Evolutionary conservation across 129 eudicot genomes (phyloP).

Genomic region (Kitagawia praeruptora): DNA sequence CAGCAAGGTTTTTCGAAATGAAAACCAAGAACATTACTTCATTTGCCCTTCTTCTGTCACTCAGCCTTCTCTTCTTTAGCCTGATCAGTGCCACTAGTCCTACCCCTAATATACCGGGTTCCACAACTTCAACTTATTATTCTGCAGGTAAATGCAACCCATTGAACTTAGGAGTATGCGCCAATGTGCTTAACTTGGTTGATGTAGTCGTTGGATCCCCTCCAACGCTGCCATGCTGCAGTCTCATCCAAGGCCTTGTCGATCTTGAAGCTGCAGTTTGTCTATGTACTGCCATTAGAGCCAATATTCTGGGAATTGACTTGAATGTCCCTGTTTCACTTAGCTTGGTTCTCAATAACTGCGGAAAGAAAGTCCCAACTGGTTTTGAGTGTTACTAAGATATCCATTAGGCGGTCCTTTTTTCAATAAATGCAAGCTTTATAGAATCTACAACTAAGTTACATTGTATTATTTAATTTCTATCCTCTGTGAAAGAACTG

Average conservation of each 20-base stretch:
- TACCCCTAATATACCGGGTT: neutral
- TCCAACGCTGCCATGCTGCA: constrained; percentile 40
- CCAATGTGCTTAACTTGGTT: constrained; percentile 23
- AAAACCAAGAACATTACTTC: constrained; percentile 23
- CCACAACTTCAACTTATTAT: constrained; percentile 10
- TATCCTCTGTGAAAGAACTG: neutral
- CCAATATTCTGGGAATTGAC: constrained; percentile 43
- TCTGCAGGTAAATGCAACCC: constrained; percentile 19
- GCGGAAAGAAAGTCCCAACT: constrained; percentile 24
- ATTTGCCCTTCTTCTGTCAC: constrained; percentile 29
- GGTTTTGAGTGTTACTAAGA: constrained; percentile 35
- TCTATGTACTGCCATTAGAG: constrained; percentile 55
- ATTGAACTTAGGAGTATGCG: constrained; percentile 32
- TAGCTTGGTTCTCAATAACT: constrained; percentile 44
- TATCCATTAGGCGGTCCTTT: too few species aligned
- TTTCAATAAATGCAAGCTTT: too few species aligned
- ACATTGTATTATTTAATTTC: neutral
- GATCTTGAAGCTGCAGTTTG: constrained; percentile 57
- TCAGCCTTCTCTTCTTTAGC: constrained; percentile 39
- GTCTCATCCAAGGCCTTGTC: constrained; percentile 36
- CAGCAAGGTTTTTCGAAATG: constrained; percentile 1
- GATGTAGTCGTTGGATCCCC: constrained; percentile 25
- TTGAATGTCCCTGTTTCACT: constrained; percentile 39
- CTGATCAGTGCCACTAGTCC: constrained; percentile 20
- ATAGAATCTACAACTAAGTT: neutral